Base-by-base conservation (phyloP, 2,329 filamentous ascomycete genomes). In the Ophiosphaerella herpotricha region DNA sequence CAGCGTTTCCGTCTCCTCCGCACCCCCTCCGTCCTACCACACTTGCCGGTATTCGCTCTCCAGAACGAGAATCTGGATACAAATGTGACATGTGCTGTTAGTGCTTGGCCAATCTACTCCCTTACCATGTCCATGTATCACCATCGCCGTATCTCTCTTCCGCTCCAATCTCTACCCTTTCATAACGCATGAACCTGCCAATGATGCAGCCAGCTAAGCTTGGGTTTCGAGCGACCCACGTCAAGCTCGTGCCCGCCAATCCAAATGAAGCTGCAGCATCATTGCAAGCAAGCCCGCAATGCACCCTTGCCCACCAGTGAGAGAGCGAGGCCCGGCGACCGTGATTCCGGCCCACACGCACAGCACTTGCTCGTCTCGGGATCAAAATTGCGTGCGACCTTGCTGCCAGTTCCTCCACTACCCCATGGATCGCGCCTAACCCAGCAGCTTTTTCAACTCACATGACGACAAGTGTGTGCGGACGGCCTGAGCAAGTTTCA, bases 401-500 rank as follows among this genome's bases (percentile, higher is more conserved):
- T 60, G 51, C 56, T 51, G 54, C 54, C 55, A 61, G 59, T 46
- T 48, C 61, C 65, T 66, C 67, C 61, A 56, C 66, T 58, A 13
- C 51, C 50, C 62, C 61, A 67, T 64, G 66, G 64, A 66, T 57
- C 54, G 63, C 65, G 64, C 58, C 61, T 60, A 65, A 68, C 70
- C 71, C 70, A 73, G 71, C 72, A 72, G 66, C 60, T 57, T 60
- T 54, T 62, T 61, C 50, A 54, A 58, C 69, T 74, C 72, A 74
- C 71, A 73, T 74, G 72, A 74, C 66, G 60, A 55, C 53, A 53
- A 57, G 55, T 60, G 54, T 59, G 66, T 58, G 68, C 64, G 67
- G 66, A 64, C 60, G 65, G 68, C 64, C 68, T 68, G 68, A 73
- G 71, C 68, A 68, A 74, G 72, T 55, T 61, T 63, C 71, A 72